Conservation (phyloP, 805 yeast genomes). For the Barnettozyma sucrosica region DNA sequence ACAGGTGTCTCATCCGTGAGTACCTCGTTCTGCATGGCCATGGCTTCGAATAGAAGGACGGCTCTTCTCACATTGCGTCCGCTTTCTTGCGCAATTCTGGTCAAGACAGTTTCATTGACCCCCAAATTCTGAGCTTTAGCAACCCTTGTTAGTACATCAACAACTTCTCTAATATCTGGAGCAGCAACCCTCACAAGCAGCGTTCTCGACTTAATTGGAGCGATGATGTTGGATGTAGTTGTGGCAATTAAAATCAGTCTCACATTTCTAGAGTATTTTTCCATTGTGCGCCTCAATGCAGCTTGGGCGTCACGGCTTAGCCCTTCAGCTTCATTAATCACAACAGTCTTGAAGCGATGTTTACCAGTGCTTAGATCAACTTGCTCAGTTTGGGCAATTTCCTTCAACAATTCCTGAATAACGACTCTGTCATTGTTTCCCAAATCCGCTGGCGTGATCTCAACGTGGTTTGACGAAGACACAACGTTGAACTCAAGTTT, state of each 20-base stretch:
- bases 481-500: constrained; percentile 89
- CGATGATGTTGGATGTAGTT: constrained; percentile 84
- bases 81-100: constrained; percentile 47
- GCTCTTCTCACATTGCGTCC: constrained; percentile 76
- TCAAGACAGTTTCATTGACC: constrained; percentile 37
- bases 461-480: constrained; percentile 87
- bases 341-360: constrained; percentile 67
- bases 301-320: constrained; percentile 93
- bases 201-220: constrained; percentile 93
- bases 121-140: constrained; percentile 48
- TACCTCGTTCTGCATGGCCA: constrained; percentile 61
- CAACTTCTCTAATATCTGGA: constrained; percentile 60
- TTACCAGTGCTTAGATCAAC: constrained; percentile 62
- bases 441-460: constrained; percentile 94
- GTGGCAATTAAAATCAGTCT: constrained; percentile 82
- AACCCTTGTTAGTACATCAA: constrained; percentile 47
- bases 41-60: constrained; percentile 74
- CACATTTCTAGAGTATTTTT: constrained; percentile 82
- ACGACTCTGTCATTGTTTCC: constrained; percentile 94
- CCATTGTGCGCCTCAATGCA: constrained; percentile 93
- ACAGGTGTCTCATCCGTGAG: constrained; percentile 43
- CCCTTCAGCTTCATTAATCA: constrained; percentile 88
- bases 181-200: constrained; percentile 82
- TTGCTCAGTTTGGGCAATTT: constrained; percentile 91
- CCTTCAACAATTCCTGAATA: constrained; percentile 89